These are phyloP conservation scores for Syzygium grande DNA, from an alignment of 345 rosid genomes.

Conservation along the genomic window DNA sequence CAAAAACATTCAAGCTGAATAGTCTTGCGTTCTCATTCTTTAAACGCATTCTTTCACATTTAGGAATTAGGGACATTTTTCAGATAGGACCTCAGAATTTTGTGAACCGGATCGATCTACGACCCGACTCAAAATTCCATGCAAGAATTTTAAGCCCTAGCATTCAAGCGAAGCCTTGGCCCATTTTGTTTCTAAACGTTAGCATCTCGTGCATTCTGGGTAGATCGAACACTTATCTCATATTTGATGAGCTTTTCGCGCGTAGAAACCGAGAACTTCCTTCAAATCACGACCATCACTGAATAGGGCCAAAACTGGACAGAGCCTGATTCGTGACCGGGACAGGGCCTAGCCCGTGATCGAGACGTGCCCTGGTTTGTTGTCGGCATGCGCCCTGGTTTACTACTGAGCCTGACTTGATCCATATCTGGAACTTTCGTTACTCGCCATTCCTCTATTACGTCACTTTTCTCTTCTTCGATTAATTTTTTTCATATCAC, in stretches of 20 bases:
- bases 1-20: too few species aligned
- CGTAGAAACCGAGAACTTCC: neutral
- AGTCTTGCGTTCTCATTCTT: too few species aligned
- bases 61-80: too few species aligned
- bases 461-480: neutral
- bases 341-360: neutral
- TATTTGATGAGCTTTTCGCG: neutral
- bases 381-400: neutral
- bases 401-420: neutral
- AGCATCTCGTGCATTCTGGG: neutral
- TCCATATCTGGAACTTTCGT: neutral
- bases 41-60: too few species aligned
- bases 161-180: neutral
- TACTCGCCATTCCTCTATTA: neutral
- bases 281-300: neutral
- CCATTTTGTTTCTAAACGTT: neutral
- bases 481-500: neutral
- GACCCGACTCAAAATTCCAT: too few species aligned
- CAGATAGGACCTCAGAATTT: too few species aligned
- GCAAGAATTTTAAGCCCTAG: too few species aligned
- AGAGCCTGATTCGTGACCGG: neutral
- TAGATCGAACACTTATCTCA: neutral
- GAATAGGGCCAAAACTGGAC: neutral
- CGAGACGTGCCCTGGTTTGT: fast-evolving
- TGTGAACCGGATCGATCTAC: too few species aligned